Conservation (phyloP, 2,329 filamentous ascomycete genomes). For the Neurospora sp. region DNA sequence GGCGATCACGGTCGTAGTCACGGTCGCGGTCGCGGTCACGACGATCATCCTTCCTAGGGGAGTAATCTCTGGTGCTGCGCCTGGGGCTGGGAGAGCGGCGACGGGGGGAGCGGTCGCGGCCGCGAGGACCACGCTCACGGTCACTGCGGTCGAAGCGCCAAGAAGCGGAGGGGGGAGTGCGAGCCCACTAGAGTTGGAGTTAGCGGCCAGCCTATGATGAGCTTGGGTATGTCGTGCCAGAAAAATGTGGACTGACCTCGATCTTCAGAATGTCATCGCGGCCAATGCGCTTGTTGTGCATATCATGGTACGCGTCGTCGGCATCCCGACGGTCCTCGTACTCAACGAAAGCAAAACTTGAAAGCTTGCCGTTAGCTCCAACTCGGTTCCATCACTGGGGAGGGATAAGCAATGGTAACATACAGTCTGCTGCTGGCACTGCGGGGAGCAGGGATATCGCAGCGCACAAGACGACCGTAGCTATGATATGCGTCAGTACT, state of each 20-base stretch:
- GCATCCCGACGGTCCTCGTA: constrained; percentile 98
- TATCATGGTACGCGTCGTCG: constrained; percentile 98
- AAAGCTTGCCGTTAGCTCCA: constrained; percentile 5
- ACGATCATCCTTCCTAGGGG: constrained; percentile 80
- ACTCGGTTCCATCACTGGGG: background rate
- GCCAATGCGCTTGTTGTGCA: constrained; percentile 98
- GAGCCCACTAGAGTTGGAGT: constrained; percentile 67
- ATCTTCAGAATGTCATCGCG: constrained; percentile 96
- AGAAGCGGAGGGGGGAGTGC: constrained; percentile 92
- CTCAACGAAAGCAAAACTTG: constrained; percentile 92
- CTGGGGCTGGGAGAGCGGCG: constrained; percentile 68
- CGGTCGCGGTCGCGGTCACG: constrained; percentile 72
- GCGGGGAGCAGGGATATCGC: constrained; percentile 92
- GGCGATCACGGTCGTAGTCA: constrained; percentile 63
- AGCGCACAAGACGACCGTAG: constrained; percentile 95
- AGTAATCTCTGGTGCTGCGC: constrained; percentile 68
- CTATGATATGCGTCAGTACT: constrained; percentile 48
- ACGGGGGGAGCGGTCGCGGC: constrained; percentile 51
- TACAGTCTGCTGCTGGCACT: constrained; percentile 92
- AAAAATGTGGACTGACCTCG: constrained; percentile 54
- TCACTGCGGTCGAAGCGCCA: constrained; percentile 77
- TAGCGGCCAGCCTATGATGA: background rate
- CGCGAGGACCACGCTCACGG: constrained; percentile 36
- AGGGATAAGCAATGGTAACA: constrained; percentile 33
- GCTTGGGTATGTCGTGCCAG: background rate